Base-by-base conservation (phyloP, 768 basidiomycete genomes). In the Tricholoma sp. region DNA sequence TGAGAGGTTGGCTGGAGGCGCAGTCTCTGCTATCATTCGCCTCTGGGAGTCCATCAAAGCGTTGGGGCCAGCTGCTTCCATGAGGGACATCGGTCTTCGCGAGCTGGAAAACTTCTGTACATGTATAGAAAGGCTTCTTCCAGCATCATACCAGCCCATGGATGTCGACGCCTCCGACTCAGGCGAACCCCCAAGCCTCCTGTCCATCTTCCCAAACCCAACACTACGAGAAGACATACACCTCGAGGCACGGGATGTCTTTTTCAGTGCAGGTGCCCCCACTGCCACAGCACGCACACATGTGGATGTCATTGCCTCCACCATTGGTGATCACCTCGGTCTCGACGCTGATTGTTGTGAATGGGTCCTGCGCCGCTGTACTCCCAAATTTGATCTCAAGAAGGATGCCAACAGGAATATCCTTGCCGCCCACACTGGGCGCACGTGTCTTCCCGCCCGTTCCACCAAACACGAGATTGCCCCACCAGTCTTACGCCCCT, bases 171-270 rank as follows among this genome's bases (percentile, higher is more conserved):
- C 55, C 18, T 70, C 70, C 2, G 41, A 57, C 8, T 59, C 62
- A 8, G 55, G 59, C n/a, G 47, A 53, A 7, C 50, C 42, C 41
- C 65, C 59, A 7, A 65, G 74, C 2, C 66, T 86, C 6, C 66
- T 73, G 10, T 63, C 70, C 12, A 63, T 87, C 45, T 84, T 93
- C 62, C 74, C 87, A 4, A 91, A 93, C 65, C 83, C 88, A 4
- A 71, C 80, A 0, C 66, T 95, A 1, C 85, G 94, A 41, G 95
- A 98, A 69, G 92, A 94, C 52, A 83, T 98, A 29, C 94, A 87
- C 63, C 75, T 92, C 41, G 91, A 94, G 65, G 91, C 91, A 0
- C 80, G 88, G 17, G 97, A 98, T 67, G 83, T 96, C 20, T 98
- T 99, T 73, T 92, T 97, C 61, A 91, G 92, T 36, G 79, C 84